A percentile compares a stretch with the other conserved stretches of the same genome.
phyloP scores from a whole-genome alignment of 257 asterid genomes.

The Oldenlandia corymbosa region DNA sequence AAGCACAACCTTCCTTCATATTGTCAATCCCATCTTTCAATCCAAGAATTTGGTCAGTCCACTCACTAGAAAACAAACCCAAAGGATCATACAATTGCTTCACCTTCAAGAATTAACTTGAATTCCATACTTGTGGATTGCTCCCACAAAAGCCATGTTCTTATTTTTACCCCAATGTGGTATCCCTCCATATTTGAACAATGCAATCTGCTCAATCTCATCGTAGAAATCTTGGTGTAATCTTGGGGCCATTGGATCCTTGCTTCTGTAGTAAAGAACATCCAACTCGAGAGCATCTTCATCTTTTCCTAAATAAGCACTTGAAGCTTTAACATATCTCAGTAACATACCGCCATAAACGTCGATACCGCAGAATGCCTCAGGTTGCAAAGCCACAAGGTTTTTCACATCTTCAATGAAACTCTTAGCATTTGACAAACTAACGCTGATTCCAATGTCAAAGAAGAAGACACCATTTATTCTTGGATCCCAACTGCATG shows the following conservation, averaged over 20 bases:
- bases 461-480: not conserved
- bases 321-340: not conserved
- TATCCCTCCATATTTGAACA: conserved; percentile 7
- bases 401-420: conserved; percentile 4
- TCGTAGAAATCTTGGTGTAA: not conserved
- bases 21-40: not conserved
- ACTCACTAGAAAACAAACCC: conserved; percentile 14
- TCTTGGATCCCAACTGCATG: conserved; percentile 6
- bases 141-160: conserved; percentile 4
- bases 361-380: not conserved
- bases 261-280: not conserved
- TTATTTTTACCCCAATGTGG: conserved; percentile 15
- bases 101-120: conserved; percentile 1
- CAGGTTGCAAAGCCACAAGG: not conserved
- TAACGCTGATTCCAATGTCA: not conserved
- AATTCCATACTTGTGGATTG: not conserved
- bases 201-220: conserved; percentile 7
- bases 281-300: not conserved
- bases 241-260: conserved; percentile 8
- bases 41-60: conserved; percentile 18
- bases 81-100: conserved; percentile 2
- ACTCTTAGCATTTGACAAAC: not conserved
- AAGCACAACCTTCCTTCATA: conserved; percentile 4
- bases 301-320: conserved; percentile 2
- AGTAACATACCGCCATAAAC: not conserved